phyloP scores from a whole-genome alignment of 352 stramenopile genomes.

The Globisporangium emineosum region DNA sequence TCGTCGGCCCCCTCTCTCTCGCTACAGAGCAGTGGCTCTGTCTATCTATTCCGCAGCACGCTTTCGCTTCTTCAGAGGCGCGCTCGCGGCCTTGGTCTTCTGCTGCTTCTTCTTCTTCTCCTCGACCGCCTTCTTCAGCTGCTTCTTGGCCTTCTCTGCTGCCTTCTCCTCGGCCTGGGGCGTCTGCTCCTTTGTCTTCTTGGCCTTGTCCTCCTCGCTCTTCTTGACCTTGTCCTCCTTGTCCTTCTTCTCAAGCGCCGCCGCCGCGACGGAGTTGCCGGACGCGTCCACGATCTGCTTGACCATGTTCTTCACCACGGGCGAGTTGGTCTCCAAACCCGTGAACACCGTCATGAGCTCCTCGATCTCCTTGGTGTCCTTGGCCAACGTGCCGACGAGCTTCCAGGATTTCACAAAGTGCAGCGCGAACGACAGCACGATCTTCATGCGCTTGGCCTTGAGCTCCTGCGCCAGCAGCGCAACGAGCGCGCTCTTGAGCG shows the following conservation, averaged over 20 bases:
- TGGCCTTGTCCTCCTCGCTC: not conserved
- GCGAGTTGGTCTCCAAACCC: slow-evolving; percentile 52
- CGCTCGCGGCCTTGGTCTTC: too few species aligned
- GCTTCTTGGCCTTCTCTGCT: slow-evolving; percentile 7
- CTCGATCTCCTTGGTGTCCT: slow-evolving; percentile 26
- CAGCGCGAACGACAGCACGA: slow-evolving; percentile 58
- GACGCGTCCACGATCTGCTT: slow-evolving; percentile 55
- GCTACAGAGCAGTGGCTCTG: not conserved
- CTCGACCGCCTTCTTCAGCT: slow-evolving; percentile 13
- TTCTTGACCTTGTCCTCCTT: slow-evolving; percentile 14
- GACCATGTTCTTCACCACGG: slow-evolving; percentile 70
- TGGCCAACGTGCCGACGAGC: slow-evolving; percentile 20
- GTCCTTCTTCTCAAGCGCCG: slow-evolving; percentile 13
- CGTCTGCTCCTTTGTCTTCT: slow-evolving; percentile 6
- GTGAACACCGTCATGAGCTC: slow-evolving; percentile 42
- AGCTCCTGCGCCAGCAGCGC: slow-evolving; percentile 40
- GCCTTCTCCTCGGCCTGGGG: slow-evolving; percentile 13
- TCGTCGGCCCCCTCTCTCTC: not conserved
- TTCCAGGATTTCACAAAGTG: slow-evolving; percentile 68
- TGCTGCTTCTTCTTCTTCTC: slow-evolving; percentile 17
- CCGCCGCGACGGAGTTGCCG: slow-evolving; percentile 2
- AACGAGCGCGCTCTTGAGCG: slow-evolving; percentile 45
- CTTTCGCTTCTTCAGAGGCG: slow-evolving; percentile 55
- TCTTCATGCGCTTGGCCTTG: slow-evolving; percentile 79
- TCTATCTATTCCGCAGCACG: slow-evolving; percentile 31